A percentile compares a stretch with the other conserved stretches of the same genome.
These are phyloP conservation scores for Saussurea involucrata DNA, from an alignment of 129 eudicot species.

Conservation along the genomic window DNA sequence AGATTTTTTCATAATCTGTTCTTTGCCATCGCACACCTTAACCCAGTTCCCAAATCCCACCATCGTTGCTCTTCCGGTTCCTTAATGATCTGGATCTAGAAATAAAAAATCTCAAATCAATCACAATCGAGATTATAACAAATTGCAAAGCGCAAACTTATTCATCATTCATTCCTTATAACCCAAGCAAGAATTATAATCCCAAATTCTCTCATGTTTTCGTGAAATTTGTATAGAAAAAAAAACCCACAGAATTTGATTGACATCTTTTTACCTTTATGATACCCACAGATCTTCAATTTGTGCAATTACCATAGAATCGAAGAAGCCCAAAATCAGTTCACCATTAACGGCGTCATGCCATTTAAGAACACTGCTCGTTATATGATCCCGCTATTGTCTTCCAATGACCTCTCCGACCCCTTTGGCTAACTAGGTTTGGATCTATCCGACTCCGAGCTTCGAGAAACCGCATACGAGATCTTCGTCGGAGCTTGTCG, in stretches of 20 bases:
- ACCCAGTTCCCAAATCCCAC: no score
- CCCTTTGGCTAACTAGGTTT: constrained; percentile 53
- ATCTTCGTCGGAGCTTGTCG: constrained; percentile 75
- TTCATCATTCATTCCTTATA: constrained; percentile 39
- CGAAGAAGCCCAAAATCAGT: background rate
- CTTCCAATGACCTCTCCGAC: constrained; percentile 27
- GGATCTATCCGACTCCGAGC: constrained; percentile 52
- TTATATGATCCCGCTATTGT: constrained; percentile 13
- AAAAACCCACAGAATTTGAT: background rate
- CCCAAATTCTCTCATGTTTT: constrained; percentile 11
- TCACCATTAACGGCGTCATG: constrained; percentile 7
- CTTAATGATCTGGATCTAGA: no score
- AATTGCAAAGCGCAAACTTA: background rate
- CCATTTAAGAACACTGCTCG: constrained; percentile 16
- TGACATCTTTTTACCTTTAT: background rate
- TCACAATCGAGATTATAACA: no score
- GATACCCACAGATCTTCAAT: constrained; percentile 15
- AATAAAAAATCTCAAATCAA: no score
- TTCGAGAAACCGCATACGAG: constrained; percentile 82
- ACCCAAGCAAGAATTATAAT: constrained; percentile 48
- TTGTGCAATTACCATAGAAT: no score
- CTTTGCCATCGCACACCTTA: no score
- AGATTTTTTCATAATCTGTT: no score
- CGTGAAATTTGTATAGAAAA: background rate
- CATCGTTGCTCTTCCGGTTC: no score